Conservation (phyloP, 1,284 basidiomycete species). For the Apiotrichum akiyoshidainum region DNA sequence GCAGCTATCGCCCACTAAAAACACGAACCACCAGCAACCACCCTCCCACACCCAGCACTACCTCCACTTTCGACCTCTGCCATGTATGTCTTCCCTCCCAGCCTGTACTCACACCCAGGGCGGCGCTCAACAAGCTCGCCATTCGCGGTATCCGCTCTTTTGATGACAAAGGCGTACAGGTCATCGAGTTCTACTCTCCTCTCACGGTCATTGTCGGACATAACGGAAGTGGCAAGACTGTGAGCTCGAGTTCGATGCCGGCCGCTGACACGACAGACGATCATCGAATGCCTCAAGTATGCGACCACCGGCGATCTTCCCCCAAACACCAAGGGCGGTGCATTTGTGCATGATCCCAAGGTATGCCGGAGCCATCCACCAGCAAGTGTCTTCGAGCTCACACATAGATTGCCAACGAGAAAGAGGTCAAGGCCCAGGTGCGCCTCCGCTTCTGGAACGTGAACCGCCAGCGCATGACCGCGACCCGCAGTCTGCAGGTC, state of each 20-base stretch:
- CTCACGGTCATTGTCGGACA: constrained; percentile 98
- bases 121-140: constrained; percentile 80
- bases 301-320: constrained; percentile 97
- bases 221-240: constrained; percentile 97
- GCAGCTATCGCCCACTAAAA: neutral
- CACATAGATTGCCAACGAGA: constrained; percentile 84
- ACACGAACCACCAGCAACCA: neutral
- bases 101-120: constrained; percentile 57
- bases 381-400: neutral
- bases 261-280: constrained; percentile 57
- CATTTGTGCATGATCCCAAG: constrained; percentile 96
- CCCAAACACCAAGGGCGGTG: constrained; percentile 94
- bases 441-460: constrained; percentile 89
- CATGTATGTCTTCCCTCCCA: neutral
- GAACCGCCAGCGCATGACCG: constrained; percentile 84
- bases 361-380: constrained; percentile 26
- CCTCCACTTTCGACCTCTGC: neutral
- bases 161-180: constrained; percentile 87
- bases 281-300: constrained; percentile 99
- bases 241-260: constrained; percentile 31
- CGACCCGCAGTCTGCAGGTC: constrained; percentile 87
- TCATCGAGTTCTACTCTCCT: constrained; percentile 96
- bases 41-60: neutral
- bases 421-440: constrained; percentile 97
- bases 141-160: constrained; percentile 72